Base-by-base conservation (phyloP, 148 eudicot species). In the Fallopia convolvulus region DNA sequence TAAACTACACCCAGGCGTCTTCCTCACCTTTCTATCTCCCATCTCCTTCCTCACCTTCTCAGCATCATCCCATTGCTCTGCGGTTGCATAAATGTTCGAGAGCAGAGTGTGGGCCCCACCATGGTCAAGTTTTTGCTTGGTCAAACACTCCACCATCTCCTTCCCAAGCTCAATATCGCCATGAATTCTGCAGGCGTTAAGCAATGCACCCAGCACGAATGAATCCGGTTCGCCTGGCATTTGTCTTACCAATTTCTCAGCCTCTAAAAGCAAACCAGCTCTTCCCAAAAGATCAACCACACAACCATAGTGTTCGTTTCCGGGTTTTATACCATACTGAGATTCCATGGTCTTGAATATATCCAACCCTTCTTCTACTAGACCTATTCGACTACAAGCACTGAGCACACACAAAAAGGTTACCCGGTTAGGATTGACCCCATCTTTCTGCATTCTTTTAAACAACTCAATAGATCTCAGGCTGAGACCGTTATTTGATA, bases 281-380 rank as follows among this genome's bases (percentile, higher is more conserved):
- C 91, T 77, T 12, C 89, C 92, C 61, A 92, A 71, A n/a, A 92
- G 91, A 76, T 90, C 97, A 18, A 89, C 86, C 75, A 90, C 33
- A 76, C 94, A 92, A 3, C 92, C 90, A 72, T 83, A 89, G 81
- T 92, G 94, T 68, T 90, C 80, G 7, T 80, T 80, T 63, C 84
- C 84, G 3, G 94, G 91, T 60, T 84, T 76, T 48, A 90, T 83
- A 50, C 89, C 83, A 53, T 89, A 88, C 26, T 44, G 78, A 33
- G 49, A 42, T 20, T 72, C 78, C 91, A 90, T 92, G 80, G 81
- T 84, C 47, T 81, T 41, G 75, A 92, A 90, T 61, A 92, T 83
- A 39, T 60, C 72, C 65, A 90, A 26, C 47, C 94, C 97, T 70
- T 92, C 86, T 6, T 92, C 84, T 46, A 90, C 82, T 66, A 87